Evolutionary conservation across 2,329 filamentous ascomycete species (phyloP), one percentile per base, ranked within the genome.

Genomic region (Hymenoscyphus salicellus): DNA sequence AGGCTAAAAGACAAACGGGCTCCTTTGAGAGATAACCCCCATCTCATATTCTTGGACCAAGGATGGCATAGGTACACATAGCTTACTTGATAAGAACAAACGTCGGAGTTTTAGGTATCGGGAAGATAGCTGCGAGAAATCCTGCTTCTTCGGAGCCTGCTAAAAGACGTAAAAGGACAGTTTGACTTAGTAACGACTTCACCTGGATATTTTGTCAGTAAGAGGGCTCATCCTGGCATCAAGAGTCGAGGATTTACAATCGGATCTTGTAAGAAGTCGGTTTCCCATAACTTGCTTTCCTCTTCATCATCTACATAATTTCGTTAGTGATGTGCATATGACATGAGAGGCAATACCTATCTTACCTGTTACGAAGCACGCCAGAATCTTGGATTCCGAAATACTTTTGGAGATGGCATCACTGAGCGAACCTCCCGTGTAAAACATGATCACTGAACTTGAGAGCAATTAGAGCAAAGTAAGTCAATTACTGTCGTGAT

Each of bases 51-150:
- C 10, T 30, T 28, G 30, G 23, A 10, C 10, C 11, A n/a, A 38
- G 17, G 8, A 36, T 1, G 14, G 46, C 5, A 3, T 5, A 46
- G 16, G n/a, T n/a, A n/a, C n/a, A 32, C 30, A 60, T 33, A 26
- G 74, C 83, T 61, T 79, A 89, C 85, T 88, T 86, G 71, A 97
- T 93, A 23, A 96, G 81, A 17, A 97, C 84, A 8, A 97, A 78
- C 1, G 90, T 90, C 0, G 94, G 93, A n/a, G 87, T 86, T 69
- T 86, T 86, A 0, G 86, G 84, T n/a, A 97, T 80, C 0, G 92
- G 91, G 72, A 92, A 96, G 72, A 97, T 91, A 56, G 91, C 91
- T 10, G 88, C 85, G 16, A 98, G 81, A 72, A 92, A 96, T 5
- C 85, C 87, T 10, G 92, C 92, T 79, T 97, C 93, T 69, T 90